Base-by-base conservation (phyloP, 2,329 filamentous ascomycete genomes). In the Colletotrichum scovillei region DNA sequence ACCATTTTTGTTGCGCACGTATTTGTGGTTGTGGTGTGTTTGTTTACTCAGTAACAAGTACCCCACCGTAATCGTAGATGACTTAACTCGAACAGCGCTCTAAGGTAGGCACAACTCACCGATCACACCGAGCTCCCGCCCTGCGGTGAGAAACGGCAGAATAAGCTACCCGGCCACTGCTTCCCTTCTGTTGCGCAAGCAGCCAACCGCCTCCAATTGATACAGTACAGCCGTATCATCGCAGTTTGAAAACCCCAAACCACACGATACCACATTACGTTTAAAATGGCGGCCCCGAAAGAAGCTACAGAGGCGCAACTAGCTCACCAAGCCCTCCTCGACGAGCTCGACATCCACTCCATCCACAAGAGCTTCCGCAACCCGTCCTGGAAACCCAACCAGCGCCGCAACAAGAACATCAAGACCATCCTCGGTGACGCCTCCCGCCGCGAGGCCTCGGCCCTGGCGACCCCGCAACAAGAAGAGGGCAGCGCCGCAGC, bases 361-460 rank as follows among this genome's bases (percentile, higher is more conserved):
- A 91, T 94, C 80, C 92, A 92, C 78, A 97, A 97, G 85, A 93
- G 92, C 79, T 99, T 98, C 88, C 95, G 96, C 82, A 98, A 95
- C 81, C 88, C 93, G 3, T 86, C 91, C 81, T 99, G 97, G 97
- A 95, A 94, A 80, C 95, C 97, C 19, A 95, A 96, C 76, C 93
- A 95, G 83, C 95, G 97, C 64, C 94, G 97, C 83, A 99, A 99
- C 90, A 99, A 99, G 88, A 98, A 98, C 83, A 92, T 98, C 84
- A 98, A 98, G 84, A 94, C 97, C 78, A 97, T 99, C 75, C 89
- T 99, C 74, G 93, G 95, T 73, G 97, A 99, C 79, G 94, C 93
- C 14, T 91, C 94, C 26, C 93, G 95, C 77, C 94, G 93, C 80
- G 96, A 98, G 86, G 94, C 95, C n/a, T 75, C 74, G 19, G 89